Evolutionary conservation across 1,284 basidiomycete species (phyloP).

Genomic region (Pseudozyma pruni): DNA sequence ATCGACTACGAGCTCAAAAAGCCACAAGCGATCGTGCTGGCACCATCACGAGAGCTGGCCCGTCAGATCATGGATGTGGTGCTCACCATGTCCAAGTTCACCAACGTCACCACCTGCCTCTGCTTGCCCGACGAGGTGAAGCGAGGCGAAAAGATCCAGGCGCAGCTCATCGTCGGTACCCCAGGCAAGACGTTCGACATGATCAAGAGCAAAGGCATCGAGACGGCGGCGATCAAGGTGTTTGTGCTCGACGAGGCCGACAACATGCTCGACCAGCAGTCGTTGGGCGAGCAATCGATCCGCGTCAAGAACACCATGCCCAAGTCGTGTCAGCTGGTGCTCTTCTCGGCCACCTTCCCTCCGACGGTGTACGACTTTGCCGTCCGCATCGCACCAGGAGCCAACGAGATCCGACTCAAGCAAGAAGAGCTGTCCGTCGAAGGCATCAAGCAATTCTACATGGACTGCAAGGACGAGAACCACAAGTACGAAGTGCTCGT

Average conservation of each 20-base stretch:
- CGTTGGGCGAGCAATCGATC: constrained; percentile 94
- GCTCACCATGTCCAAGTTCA: constrained; percentile 93
- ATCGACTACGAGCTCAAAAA: constrained; percentile 85
- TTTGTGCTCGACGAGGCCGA: constrained; percentile 99
- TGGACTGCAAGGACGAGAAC: constrained; percentile 82
- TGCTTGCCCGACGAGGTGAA: constrained; percentile 84
- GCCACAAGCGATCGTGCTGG: constrained; percentile 74
- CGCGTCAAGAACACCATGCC: constrained; percentile 87
- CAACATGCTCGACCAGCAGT: constrained; percentile 96
- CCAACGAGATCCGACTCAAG: constrained; percentile 96
- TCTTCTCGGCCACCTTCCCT: constrained; percentile 98
- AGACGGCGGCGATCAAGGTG: constrained; percentile 84
- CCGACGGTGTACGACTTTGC: constrained; percentile 91
- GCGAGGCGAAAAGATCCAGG: constrained; percentile 78
- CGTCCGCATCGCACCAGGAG: constrained; percentile 86
- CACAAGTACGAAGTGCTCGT: constrained; percentile 97
- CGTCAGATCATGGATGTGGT: constrained; percentile 97
- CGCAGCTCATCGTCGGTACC: constrained; percentile 94
- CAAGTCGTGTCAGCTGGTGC: constrained; percentile 80
- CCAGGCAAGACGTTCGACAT: constrained; percentile 94
- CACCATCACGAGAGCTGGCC: constrained; percentile 92
- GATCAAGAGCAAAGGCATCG: constrained; percentile 70
- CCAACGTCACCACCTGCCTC: constrained; percentile 88
- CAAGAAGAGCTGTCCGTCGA: constrained; percentile 94
- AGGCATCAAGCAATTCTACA: constrained; percentile 96